Conservation (phyloP, 176 grass and related monocot genomes). For the Avena insularis region DNA sequence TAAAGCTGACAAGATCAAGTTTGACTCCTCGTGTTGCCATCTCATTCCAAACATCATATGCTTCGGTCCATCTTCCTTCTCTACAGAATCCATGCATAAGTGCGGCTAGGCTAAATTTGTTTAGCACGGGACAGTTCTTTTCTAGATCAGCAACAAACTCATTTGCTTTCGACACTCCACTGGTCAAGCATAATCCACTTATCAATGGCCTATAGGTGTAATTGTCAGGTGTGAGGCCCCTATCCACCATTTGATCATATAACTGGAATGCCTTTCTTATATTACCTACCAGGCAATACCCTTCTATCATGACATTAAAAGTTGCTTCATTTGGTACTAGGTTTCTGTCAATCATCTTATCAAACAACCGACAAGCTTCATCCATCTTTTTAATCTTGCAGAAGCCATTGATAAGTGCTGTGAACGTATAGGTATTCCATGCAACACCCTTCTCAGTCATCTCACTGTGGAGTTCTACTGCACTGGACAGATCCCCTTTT, state of each 20-base stretch:
- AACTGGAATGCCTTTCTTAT: constrained; percentile 16
- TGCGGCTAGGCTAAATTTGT: constrained; percentile 14
- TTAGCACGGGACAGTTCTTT: neutral
- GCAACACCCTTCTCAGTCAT: constrained; percentile 14
- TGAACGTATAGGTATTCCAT: constrained; percentile 22
- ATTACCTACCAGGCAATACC: constrained; percentile 21
- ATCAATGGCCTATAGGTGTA: constrained; percentile 21
- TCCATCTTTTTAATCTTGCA: constrained; percentile 10
- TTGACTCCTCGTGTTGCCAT: constrained; percentile 7
- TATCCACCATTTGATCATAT: constrained; percentile 16
- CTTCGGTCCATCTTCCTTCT: constrained; percentile 18
- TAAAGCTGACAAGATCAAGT: constrained; percentile 26
- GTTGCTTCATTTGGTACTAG: constrained; percentile 20
- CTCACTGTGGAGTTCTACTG: neutral
- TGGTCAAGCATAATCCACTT: constrained; percentile 16
- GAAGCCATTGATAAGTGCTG: constrained; percentile 28
- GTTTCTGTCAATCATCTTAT: constrained; percentile 6
- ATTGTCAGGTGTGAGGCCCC: constrained; percentile 9
- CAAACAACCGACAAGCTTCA: constrained; percentile 8
- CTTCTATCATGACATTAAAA: constrained; percentile 34
- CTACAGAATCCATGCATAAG: constrained; percentile 26
- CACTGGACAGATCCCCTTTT: constrained; percentile 22
- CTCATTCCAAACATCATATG: neutral
- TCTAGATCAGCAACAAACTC: constrained; percentile 11
- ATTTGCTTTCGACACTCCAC: neutral